Base-by-base conservation (phyloP, 2,329 filamentous ascomycete genomes). In the Myriosclerotinia scirpicola region DNA sequence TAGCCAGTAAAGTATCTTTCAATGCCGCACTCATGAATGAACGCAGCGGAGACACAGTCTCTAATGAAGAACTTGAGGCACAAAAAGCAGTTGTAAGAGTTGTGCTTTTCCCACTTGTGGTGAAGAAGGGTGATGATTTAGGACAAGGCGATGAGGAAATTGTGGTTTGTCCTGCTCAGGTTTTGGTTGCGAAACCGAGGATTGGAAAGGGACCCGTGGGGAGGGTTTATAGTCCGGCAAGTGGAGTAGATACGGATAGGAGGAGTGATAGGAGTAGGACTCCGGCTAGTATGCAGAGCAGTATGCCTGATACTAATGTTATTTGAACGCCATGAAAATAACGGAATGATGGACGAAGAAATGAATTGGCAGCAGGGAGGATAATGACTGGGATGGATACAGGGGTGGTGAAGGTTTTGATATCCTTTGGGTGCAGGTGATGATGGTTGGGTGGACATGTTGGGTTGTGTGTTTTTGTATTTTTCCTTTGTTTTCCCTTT, bases 11-110 rank as follows among this genome's bases (percentile, higher is more conserved):
- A 66, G 92, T 98, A 12, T 85, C 87, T 68, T 99, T 99, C 85
- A 97, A 97, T 75, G 90, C 94, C 1, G 86, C 90, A 42, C 86
- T 97, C 75, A 98, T 99, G 94, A 96, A 95, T 75, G 94, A 97
- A 80, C 90, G 92, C 67, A 92, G 89, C 68, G 89, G 90, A 53
- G 86, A 89, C 70, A 77, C 76, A 22, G 73, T 77, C 42, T 88
- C 87, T 34, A 94, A 95, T 74, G 90, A 94, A 71, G 90, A 94
- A 63, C 85, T 97, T 34, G 91, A 98, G 78, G 82, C 83, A 7
- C 84, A 89, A 68, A 84, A 86, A 52, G 89, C 92, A 36, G 86
- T 94, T 22, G 93, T 99, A 52, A 91, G 95, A 72, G 87, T 97
- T 69, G 93, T 99, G 2, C 85, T 99, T 52, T 99, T 99, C 82